Conservation (phyloP, 192 early-diverging fungal genomes). For the Pilobolus umbonatus region DNA sequence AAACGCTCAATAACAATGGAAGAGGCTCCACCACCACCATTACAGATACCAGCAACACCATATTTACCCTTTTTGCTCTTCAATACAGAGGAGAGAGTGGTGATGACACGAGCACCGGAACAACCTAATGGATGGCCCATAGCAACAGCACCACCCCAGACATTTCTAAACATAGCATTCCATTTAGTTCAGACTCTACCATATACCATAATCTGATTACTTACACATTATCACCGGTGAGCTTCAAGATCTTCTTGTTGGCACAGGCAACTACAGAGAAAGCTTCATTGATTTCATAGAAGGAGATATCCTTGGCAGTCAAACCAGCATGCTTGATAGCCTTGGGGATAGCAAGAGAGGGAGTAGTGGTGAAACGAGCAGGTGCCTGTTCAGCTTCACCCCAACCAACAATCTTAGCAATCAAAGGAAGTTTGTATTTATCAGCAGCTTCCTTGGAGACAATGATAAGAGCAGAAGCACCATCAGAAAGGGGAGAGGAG, state of each 20-base stretch:
- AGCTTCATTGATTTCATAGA: constrained; percentile 80
- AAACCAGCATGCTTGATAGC: constrained; percentile 65
- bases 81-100: constrained; percentile 79
- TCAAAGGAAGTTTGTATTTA: constrained; percentile 43
- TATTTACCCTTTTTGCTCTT: constrained; percentile 76
- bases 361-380: constrained; percentile 70
- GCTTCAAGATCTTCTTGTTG: constrained; percentile 76
- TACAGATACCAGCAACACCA: constrained; percentile 92
- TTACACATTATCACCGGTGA: constrained; percentile 65
- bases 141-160: constrained; percentile 95
- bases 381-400: constrained; percentile 74
- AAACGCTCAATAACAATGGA: constrained; percentile 32
- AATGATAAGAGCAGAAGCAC: constrained; percentile 69
- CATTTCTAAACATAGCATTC: constrained; percentile 56
- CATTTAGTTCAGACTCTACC: too few relatives aligned
- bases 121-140: constrained; percentile 95
- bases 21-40: constrained; percentile 42
- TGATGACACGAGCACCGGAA: constrained; percentile 88
- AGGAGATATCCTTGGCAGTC: constrained; percentile 61
- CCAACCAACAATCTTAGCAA: constrained; percentile 59
- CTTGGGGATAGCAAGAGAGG: constrained; percentile 70
- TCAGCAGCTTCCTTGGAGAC: constrained; percentile 61
- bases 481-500: constrained; percentile 80
- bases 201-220: neutral
- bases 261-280: constrained; percentile 86